Conservation (phyloP, 225 moss, liverwort and hornwort genomes). For the Asterella californica region DNA sequence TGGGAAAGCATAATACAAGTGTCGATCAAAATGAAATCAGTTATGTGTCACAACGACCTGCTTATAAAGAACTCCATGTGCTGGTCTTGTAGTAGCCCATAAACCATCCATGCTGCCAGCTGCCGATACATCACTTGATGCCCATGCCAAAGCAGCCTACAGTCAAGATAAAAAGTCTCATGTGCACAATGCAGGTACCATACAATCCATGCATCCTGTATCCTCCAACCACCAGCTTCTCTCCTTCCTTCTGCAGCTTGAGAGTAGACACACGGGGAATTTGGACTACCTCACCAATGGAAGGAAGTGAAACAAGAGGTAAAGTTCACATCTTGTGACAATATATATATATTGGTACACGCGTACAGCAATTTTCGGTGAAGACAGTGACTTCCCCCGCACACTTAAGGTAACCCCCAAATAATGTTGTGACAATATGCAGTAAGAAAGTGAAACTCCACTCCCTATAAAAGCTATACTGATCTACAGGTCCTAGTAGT, state of each 20-base stretch:
- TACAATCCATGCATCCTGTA: not conserved
- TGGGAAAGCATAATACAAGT: not conserved
- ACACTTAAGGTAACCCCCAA: no score
- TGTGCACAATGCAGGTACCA: not conserved
- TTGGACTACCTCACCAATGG: no score
- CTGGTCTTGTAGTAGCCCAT: slow-evolving; percentile 92
- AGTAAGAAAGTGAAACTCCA: not conserved
- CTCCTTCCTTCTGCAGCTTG: not conserved
- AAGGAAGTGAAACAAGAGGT: not conserved
- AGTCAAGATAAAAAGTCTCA: slow-evolving; percentile 28
- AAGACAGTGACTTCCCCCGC: no score
- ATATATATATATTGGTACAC: no score
- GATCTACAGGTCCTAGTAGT: not conserved
- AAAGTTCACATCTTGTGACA: not conserved
- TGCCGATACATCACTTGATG: slow-evolving; percentile 99
- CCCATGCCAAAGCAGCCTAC: slow-evolving; percentile 93
- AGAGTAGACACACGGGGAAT: not conserved
- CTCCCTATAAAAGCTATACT: not conserved
- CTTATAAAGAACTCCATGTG: slow-evolving; percentile 92
- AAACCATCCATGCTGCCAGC: slow-evolving; percentile 95
- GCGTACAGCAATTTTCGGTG: no score
- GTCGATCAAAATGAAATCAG: not conserved
- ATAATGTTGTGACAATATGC: no score
- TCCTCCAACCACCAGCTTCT: not conserved
- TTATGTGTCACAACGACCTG: slow-evolving; percentile 46